Evolutionary conservation across 306 rosid species (phyloP).

Genomic region (Senna tora): DNA sequence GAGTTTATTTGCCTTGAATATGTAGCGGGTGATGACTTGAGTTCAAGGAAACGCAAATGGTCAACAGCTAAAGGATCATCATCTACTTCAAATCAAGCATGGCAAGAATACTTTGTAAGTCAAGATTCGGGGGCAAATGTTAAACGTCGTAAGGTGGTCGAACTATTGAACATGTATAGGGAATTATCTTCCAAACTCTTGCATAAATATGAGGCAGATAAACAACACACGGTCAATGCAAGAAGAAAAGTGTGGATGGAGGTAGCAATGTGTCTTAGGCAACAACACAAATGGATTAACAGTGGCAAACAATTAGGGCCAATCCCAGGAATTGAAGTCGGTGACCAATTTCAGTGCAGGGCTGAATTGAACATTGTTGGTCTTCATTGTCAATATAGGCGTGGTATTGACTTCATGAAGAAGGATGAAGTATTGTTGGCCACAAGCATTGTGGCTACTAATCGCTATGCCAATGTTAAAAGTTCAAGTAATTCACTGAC

Average conservation of each 20-base stretch:
- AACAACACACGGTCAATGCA: neutral
- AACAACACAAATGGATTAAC: conserved; percentile 24
- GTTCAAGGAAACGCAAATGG: neutral
- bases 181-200: neutral
- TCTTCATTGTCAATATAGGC: conserved; percentile 37
- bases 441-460: conserved; percentile 48
- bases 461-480: conserved; percentile 33
- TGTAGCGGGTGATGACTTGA: neutral
- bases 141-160: conserved; percentile 28
- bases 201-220: neutral
- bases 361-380: conserved; percentile 47
- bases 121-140: neutral
- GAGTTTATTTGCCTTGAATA: neutral
- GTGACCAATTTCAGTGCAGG: conserved; percentile 45
- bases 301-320: conserved; percentile 33
- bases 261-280: conserved; percentile 19
- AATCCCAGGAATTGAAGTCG: conserved; percentile 47
- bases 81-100: neutral
- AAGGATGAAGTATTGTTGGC: conserved; percentile 31
- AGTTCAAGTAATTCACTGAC: conserved; percentile 22
- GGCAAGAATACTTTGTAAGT: neutral
- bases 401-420: conserved; percentile 51
- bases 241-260: neutral
- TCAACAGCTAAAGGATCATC: neutral
- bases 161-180: conserved; percentile 31